Percentiles rank a stretch among this genome's conserved stretches.
These are phyloP conservation scores for Kodamaea leandrae DNA, from an alignment of 805 yeast species.

Conservation along the genomic window DNA sequence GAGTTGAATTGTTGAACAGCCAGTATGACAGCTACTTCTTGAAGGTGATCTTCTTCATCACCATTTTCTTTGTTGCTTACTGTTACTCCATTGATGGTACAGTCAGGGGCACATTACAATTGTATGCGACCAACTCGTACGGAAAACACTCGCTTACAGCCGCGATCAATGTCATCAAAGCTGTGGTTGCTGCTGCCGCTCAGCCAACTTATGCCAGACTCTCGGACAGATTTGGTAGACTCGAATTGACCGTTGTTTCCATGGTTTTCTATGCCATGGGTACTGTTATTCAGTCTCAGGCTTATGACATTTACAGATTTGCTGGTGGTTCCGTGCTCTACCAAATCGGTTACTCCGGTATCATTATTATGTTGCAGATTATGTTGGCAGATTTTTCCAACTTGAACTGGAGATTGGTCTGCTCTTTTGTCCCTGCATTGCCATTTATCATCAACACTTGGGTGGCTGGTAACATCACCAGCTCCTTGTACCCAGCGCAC, in stretches of 20 bases:
- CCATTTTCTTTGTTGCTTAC: slow-evolving; percentile 54
- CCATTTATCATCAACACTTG: slow-evolving; percentile 79
- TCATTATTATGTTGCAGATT: slow-evolving; percentile 53
- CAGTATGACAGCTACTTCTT: slow-evolving; percentile 41
- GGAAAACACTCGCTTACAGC: slow-evolving; percentile 53
- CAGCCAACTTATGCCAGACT: slow-evolving; percentile 64
- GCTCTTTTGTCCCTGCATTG: slow-evolving; percentile 62
- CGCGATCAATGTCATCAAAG: slow-evolving; percentile 55
- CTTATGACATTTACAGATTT: slow-evolving; percentile 53
- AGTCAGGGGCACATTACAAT: slow-evolving; percentile 47
- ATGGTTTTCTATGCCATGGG: slow-evolving; percentile 60
- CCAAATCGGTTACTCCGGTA: slow-evolving; percentile 59
- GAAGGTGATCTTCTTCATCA: slow-evolving; percentile 44
- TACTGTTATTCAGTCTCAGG: slow-evolving; percentile 61
- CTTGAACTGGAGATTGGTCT: slow-evolving; percentile 67
- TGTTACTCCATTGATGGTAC: slow-evolving; percentile 58
- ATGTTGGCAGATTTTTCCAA: slow-evolving; percentile 65
- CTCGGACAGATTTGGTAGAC: slow-evolving; percentile 66
- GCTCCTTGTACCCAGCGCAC: slow-evolving; percentile 46
- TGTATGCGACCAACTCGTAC: slow-evolving; percentile 56
- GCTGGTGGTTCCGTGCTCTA: slow-evolving; percentile 62
- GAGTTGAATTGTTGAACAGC: slow-evolving; percentile 52
- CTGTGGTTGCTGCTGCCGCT: slow-evolving; percentile 65
- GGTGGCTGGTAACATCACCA: slow-evolving; percentile 62
- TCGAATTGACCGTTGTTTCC: slow-evolving; percentile 48